Percentiles rank a stretch among this genome's conserved stretches.
Conservation (phyloP, 1,284 basidiomycete species). For the Ustilago nuda region DNA sequence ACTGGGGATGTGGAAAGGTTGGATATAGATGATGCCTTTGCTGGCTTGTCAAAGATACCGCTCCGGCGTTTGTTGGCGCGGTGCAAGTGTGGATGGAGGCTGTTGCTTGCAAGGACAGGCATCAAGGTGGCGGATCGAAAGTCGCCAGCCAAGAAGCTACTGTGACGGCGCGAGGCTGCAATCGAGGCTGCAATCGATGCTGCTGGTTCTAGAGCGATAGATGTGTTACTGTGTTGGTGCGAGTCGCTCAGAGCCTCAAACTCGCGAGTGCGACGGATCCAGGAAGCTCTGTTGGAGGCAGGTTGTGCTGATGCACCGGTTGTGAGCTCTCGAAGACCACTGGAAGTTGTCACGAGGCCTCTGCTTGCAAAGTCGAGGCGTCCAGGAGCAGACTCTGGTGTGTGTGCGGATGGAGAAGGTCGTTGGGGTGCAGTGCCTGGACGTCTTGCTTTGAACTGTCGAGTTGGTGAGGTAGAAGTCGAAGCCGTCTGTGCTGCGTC, state of each 20-base stretch:
- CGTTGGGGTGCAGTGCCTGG: slow-evolving; percentile 35
- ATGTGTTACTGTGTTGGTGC: slow-evolving; percentile 14
- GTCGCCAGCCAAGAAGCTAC: slow-evolving; percentile 44
- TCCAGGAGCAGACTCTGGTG: slow-evolving; percentile 23
- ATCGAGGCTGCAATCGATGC: slow-evolving; percentile 11
- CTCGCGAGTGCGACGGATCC: slow-evolving; percentile 31
- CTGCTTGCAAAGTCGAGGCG: slow-evolving; percentile 10
- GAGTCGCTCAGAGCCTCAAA: slow-evolving; percentile 43
- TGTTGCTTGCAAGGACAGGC: slow-evolving; percentile 40
- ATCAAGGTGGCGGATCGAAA: slow-evolving; percentile 26
- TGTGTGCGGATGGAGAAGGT: slow-evolving; percentile 7
- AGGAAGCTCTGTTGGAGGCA: slow-evolving; percentile 43
- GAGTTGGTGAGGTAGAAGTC: slow-evolving; percentile 2
- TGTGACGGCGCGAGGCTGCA: slow-evolving; percentile 40
- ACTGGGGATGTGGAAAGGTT: slow-evolving; percentile 8
- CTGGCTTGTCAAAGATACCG: slow-evolving; percentile 9
- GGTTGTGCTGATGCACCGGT: slow-evolving; percentile 44
- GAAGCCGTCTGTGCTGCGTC: not conserved
- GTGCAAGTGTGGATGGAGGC: slow-evolving; percentile 17
- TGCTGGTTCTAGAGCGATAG: slow-evolving; percentile 17
- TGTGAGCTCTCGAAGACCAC: slow-evolving; percentile 37
- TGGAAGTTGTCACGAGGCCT: slow-evolving; percentile 1
- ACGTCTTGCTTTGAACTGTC: slow-evolving; percentile 15
- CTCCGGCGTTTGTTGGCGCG: slow-evolving; percentile 10
- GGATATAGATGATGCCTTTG: not conserved